Percentiles rank a stretch among this genome's conserved stretches.
These are phyloP conservation scores for Eucalyptus melliodora DNA, from an alignment of 345 rosid genomes.

Conservation along the genomic window DNA sequence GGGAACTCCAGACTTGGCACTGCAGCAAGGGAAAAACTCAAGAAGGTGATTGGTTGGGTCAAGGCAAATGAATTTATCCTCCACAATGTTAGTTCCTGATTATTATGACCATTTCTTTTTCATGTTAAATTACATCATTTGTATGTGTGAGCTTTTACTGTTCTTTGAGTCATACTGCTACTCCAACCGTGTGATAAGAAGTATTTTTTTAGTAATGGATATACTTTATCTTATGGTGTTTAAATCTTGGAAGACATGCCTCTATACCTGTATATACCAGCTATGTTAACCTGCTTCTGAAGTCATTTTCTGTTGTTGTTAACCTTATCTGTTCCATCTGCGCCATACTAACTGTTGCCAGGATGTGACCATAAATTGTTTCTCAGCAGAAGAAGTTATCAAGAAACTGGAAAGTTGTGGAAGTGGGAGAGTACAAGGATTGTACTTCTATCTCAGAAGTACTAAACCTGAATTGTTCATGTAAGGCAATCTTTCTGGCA, in stretches of 20 bases:
- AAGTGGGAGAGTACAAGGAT: conserved; percentile 15
- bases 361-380: background rate
- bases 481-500: conserved; percentile 23
- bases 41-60: conserved; percentile 37
- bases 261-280: background rate
- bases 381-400: conserved; percentile 8
- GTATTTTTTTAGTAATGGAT: background rate
- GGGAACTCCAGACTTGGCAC: conserved; percentile 13
- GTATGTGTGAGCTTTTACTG: background rate
- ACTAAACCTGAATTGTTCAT: background rate
- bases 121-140: conserved; percentile 1
- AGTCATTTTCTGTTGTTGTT: background rate
- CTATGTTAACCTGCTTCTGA: background rate
- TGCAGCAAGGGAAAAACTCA: conserved; percentile 18
- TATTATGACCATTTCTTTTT: background rate
- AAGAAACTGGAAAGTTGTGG: conserved; percentile 42
- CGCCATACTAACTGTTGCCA: background rate
- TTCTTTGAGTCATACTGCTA: background rate
- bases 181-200: background rate
- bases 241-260: background rate
- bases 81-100: background rate
- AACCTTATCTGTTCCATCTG: background rate
- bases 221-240: background rate
- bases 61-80: conserved; percentile 10
- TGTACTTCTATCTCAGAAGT: conserved; percentile 27